Base-by-base conservation (phyloP, 106 monocot species). In the Platanthera guangdongensis region DNA sequence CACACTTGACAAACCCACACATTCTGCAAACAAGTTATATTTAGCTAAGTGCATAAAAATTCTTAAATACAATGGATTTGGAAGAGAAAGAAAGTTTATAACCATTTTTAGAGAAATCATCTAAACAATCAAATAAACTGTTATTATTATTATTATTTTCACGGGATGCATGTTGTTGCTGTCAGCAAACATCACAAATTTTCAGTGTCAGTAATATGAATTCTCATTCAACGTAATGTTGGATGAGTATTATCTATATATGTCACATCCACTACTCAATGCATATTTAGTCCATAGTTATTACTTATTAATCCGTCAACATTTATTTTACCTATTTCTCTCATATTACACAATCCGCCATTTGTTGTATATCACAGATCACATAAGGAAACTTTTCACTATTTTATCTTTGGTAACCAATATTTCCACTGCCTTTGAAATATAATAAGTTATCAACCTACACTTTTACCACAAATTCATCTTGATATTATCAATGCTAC, bases 1-100 rank as follows among this genome's bases (percentile, higher is more conserved):
- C 47, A 84, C 32, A 18, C 25, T 82, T 72, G 80, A 76, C 50
- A 91, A 71, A 1, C 88, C 88, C 18, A 88, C 75, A 77, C 91
- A 91, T 78, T 86, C 91, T 91, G 81, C 60, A 77, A 46, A 25
- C 52, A 64, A 19, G 8, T 71, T 15, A 48, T 1, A 49, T n/a
- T 48, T 14, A 71, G 48, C 16, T 71, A 5, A 71, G 49, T 30
- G n/a, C 15, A 71, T 49, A 71, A 71, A 68, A 2, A 68, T 62
- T 62, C 22, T 21, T 62, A 22, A 62, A 62, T 22, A 62, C 62
- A 62, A 62, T 62, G 62, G 9, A 10, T 10, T 53, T 13, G 8
- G 52, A 53, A 53, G 13, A 53, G 13, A 10, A 7, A 53, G 4
- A 53, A 53, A 53, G 13, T 53, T 53, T 10, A 53, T 10, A 10